Conservation (phyloP, 257 asterid species). For the Agastache rugosa region DNA sequence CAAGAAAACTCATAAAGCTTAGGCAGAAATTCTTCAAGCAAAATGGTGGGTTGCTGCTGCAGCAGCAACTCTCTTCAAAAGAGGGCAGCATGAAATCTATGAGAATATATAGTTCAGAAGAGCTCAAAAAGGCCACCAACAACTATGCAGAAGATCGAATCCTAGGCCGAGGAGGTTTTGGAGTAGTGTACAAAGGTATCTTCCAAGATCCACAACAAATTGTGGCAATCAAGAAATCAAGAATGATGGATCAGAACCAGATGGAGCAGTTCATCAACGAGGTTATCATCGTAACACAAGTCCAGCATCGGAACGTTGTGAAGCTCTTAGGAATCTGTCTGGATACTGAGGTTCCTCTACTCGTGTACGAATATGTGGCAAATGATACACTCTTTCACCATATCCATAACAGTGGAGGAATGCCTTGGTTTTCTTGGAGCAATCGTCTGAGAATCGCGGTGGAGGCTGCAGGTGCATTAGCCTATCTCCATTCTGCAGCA, state of each 20-base stretch:
- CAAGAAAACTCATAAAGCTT: constrained; percentile 35
- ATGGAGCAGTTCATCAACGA: constrained; percentile 48
- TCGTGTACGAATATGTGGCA: constrained; percentile 41
- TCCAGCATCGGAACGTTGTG: constrained; percentile 47
- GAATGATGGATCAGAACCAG: constrained; percentile 40
- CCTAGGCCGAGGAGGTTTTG: constrained; percentile 54
- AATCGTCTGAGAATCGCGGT: constrained; percentile 42
- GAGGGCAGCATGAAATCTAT: constrained; percentile 36
- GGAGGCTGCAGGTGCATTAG: constrained; percentile 50
- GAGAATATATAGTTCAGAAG: constrained; percentile 43
- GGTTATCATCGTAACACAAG: constrained; percentile 39
- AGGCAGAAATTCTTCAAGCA: constrained; percentile 51
- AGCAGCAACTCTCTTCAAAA: constrained; percentile 44
- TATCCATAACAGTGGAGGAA: constrained; percentile 34
- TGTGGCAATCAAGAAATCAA: constrained; percentile 48
- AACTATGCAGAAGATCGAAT: constrained; percentile 51
- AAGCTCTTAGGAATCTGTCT: constrained; percentile 47
- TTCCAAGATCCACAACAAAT: constrained; percentile 30
- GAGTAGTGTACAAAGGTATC: constrained; percentile 44
- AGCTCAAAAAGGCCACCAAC: constrained; percentile 51
- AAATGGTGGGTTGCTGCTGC: constrained; percentile 47
- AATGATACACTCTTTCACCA: constrained; percentile 43
- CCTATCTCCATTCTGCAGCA: constrained; percentile 52
- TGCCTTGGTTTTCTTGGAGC: constrained; percentile 37
- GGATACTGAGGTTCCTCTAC: constrained; percentile 45